Conservation (phyloP, 106 monocot genomes). For the Allium fistulosum region DNA sequence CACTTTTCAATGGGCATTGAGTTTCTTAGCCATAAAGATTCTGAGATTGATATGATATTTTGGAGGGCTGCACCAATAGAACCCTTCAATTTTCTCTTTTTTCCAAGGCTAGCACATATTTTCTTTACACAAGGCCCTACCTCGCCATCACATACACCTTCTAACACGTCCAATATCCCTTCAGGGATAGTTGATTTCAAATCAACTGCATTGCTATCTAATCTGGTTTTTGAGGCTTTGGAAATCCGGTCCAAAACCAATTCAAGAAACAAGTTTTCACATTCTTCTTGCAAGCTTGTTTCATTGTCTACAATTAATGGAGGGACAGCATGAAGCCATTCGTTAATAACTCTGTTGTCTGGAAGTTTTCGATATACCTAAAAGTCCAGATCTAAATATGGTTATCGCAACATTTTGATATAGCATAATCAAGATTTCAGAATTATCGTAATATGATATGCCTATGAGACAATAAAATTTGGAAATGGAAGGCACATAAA, state of each 20-base stretch:
- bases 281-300: constrained; percentile 89
- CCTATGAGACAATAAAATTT: too few relatives aligned
- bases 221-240: constrained; percentile 19
- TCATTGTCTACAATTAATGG: constrained; percentile 83
- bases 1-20: constrained; percentile 62
- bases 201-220: constrained; percentile 13
- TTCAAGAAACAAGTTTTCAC: constrained; percentile 92
- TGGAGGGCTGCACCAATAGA: constrained; percentile 59
- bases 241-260: constrained; percentile 73
- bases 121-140: constrained; percentile 67
- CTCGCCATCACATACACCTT: constrained; percentile 66
- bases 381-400: constrained; percentile 7
- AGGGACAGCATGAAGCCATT: constrained; percentile 89
- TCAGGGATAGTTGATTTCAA: constrained; percentile 51
- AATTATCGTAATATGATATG: not conserved
- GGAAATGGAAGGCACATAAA: too few relatives aligned
- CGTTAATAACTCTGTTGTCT: constrained; percentile 46
- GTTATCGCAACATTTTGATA: not conserved
- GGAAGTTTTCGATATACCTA: constrained; percentile 69
- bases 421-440: not conserved
- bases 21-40: constrained; percentile 51
- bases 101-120: constrained; percentile 84
- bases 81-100: constrained; percentile 78
- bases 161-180: constrained; percentile 41
- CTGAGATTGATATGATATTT: constrained; percentile 74